Conservation (phyloP, 140 eudicot genomes). For the Ambrosia hybrid region DNA sequence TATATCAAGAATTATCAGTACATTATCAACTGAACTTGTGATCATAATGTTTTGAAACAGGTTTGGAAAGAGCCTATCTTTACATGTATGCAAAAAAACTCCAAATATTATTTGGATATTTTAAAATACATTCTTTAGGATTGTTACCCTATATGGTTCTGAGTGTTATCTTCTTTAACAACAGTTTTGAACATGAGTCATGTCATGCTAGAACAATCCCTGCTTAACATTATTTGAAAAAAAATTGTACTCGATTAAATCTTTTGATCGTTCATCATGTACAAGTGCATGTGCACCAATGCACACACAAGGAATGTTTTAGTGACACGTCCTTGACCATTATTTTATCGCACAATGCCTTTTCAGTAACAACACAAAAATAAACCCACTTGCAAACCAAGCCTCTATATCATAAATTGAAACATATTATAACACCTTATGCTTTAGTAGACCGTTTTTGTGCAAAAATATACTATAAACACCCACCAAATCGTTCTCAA, state of each 20-base stretch:
- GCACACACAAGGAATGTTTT: neutral
- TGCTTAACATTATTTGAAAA: neutral
- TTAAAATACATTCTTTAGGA: neutral
- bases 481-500: too few relatives aligned
- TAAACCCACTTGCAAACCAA: too few relatives aligned
- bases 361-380: too few relatives aligned
- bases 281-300: neutral
- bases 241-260: neutral
- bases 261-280: constrained; percentile 4
- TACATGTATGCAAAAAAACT: neutral
- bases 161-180: neutral
- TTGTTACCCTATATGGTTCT: constrained; percentile 3
- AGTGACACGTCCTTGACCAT: neutral
- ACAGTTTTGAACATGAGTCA: constrained; percentile 3
- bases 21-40: neutral
- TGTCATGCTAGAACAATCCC: constrained; percentile 5
- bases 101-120: neutral
- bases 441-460: too few relatives aligned
- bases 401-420: too few relatives aligned
- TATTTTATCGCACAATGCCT: neutral
- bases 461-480: too few relatives aligned
- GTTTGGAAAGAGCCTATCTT: neutral
- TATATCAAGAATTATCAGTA: neutral
- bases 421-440: too few relatives aligned
- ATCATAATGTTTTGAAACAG: neutral